These are phyloP conservation scores for Glebionis coronaria DNA, from an alignment of 129 eudicot species.

Conservation along the genomic window DNA sequence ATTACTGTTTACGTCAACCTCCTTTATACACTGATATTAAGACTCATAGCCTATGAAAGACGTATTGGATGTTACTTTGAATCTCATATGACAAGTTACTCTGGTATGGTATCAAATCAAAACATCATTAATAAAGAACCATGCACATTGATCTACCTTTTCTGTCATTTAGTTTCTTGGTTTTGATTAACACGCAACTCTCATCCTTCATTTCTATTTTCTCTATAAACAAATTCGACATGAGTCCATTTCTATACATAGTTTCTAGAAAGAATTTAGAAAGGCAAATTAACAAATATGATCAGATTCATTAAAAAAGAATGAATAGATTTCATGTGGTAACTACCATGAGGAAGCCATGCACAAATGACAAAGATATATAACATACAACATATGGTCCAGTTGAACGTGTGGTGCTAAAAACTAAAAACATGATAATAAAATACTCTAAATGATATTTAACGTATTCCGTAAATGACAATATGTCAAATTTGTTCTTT, in stretches of 20 bases:
- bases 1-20: no score
- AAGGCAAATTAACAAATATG: neutral
- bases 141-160: neutral
- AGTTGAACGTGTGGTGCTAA: constrained; percentile 20
- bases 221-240: neutral
- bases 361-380: constrained; percentile 23
- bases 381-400: constrained; percentile 26
- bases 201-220: neutral
- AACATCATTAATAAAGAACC: neutral
- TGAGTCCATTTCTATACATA: constrained; percentile 16
- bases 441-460: constrained; percentile 1
- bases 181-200: neutral
- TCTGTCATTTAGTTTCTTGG: neutral
- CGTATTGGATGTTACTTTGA: no score
- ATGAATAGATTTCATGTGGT: constrained; percentile 15
- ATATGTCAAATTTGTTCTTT: constrained; percentile 21
- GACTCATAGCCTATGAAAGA: no score
- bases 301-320: constrained; percentile 1
- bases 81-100: no score
- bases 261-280: constrained; percentile 25
- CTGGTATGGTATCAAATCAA: neutral
- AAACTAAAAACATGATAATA: constrained; percentile 1
- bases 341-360: constrained; percentile 31
- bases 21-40: no score
- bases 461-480: constrained; percentile 22